These are phyloP conservation scores for Annulohypoxylon moriforme DNA, from an alignment of 495 filamentous ascomycete species.

Conservation along the genomic window DNA sequence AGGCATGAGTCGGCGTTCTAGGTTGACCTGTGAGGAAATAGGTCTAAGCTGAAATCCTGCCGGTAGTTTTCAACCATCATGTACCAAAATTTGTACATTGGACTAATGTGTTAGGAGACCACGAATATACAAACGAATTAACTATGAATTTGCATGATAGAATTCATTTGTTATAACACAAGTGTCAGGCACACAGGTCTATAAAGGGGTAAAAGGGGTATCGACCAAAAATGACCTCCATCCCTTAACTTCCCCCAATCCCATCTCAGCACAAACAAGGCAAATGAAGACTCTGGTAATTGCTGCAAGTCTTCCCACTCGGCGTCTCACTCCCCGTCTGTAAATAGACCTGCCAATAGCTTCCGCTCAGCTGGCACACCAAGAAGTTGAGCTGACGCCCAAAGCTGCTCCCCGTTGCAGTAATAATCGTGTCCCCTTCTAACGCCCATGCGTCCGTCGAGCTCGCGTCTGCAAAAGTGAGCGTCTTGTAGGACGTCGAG, in stretches of 20 bases:
- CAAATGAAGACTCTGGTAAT: slow-evolving; percentile 64
- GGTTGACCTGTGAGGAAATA: slow-evolving; percentile 7
- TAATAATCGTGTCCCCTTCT: slow-evolving; percentile 64
- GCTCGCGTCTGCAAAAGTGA: slow-evolving; percentile 53
- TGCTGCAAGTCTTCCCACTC: slow-evolving; percentile 59
- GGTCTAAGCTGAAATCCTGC: not conserved
- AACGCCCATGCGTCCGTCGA: slow-evolving; percentile 60
- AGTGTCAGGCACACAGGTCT: not conserved
- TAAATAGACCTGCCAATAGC: slow-evolving; percentile 62
- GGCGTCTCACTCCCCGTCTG: slow-evolving; percentile 62
- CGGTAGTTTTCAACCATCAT: slow-evolving; percentile 5
- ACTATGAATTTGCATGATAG: not conserved
- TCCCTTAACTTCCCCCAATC: not conserved
- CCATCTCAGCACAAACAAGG: slow-evolving; percentile 59
- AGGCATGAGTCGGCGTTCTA: slow-evolving; percentile 34
- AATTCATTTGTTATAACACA: not conserved
- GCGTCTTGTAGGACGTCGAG: slow-evolving; percentile 60
- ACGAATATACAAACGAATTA: slow-evolving; percentile 3
- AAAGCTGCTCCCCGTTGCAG: slow-evolving; percentile 54
- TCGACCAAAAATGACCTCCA: not conserved
- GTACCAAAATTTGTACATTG: slow-evolving; percentile 26
- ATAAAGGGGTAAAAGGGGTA: not conserved
- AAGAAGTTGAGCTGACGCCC: slow-evolving; percentile 65
- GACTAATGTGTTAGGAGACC: slow-evolving; percentile 9
- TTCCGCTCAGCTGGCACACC: slow-evolving; percentile 54